A percentile compares a stretch with the other conserved stretches of the same genome.
phyloP scores from a whole-genome alignment of 192 early-diverging fungal species.

The Linnemannia exigua region DNA sequence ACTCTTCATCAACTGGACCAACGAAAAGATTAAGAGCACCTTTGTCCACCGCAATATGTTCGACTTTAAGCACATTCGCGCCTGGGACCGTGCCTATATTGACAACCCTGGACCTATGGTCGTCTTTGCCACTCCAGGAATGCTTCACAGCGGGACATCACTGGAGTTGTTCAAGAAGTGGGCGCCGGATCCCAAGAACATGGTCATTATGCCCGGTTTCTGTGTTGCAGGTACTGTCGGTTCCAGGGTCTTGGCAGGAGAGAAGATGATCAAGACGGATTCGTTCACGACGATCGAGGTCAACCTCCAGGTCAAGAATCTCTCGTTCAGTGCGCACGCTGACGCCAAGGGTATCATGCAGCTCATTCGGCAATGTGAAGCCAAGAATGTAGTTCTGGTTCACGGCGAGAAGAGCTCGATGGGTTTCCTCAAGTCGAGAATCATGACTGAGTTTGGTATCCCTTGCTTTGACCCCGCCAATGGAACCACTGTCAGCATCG shows the following conservation, averaged over 20 bases:
- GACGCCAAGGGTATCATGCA: conserved; percentile 99
- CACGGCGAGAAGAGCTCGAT: conserved; percentile 96
- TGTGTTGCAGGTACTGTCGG: conserved; percentile 98
- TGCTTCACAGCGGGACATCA: conserved; percentile 97
- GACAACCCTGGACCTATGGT: conserved; percentile 94
- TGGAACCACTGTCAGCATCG: conserved; percentile 79
- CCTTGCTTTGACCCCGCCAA: conserved; percentile 93
- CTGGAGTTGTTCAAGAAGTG: conserved; percentile 97
- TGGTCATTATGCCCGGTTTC: conserved; percentile 98
- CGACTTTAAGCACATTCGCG: conserved; percentile 94
- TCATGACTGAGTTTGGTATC: conserved; percentile 86
- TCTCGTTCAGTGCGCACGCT: conserved; percentile 97
- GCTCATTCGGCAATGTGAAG: conserved; percentile 90
- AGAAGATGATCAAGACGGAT: conserved; percentile 90
- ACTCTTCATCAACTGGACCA: conserved; percentile 98
- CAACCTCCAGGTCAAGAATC: conserved; percentile 93
- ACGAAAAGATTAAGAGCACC: conserved; percentile 94
- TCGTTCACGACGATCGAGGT: conserved; percentile 80
- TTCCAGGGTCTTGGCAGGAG: conserved; percentile 90
- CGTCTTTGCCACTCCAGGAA: conserved; percentile 96
- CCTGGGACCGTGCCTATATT: conserved; percentile 79
- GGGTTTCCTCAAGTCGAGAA: conserved; percentile 84
- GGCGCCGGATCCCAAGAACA: conserved; percentile 93
- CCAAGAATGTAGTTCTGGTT: conserved; percentile 92
- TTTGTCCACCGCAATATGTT: conserved; percentile 98